Percentiles rank a stretch among this genome's conserved stretches.
Evolutionary conservation across 148 eudicot genomes (phyloP).

Genomic region (Camellia granthamiana): DNA sequence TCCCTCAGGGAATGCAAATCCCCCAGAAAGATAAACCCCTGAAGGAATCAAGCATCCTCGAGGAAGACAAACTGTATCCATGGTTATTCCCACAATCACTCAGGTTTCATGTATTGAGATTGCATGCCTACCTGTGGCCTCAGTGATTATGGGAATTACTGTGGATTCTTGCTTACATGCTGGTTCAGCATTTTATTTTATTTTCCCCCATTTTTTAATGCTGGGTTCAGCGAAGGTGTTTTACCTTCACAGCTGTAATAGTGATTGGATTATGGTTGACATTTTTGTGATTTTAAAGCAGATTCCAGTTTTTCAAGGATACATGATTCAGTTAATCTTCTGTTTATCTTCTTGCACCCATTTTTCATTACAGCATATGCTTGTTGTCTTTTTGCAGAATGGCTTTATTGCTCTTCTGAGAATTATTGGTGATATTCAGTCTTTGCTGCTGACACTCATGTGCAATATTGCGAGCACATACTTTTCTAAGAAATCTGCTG

Average conservation of each 20-base stretch:
- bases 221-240: background rate
- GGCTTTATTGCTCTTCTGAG: conserved; percentile 35
- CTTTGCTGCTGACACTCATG: conserved; percentile 67
- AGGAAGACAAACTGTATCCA: too few relatives aligned
- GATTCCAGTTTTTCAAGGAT: background rate
- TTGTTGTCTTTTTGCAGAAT: conserved; percentile 47
- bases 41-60: too few relatives aligned
- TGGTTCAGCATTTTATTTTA: background rate
- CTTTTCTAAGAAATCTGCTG: conserved; percentile 61
- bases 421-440: conserved; percentile 66
- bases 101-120: background rate
- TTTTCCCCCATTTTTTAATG: background rate
- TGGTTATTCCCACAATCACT: too few relatives aligned
- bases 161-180: background rate
- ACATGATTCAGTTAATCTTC: background rate
- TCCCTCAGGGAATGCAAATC: too few relatives aligned
- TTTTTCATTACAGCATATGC: conserved; percentile 20
- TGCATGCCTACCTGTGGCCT: background rate
- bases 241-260: background rate
- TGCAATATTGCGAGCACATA: conserved; percentile 58
- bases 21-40: too few relatives aligned
- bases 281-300: background rate
- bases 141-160: background rate
- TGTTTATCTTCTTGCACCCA: background rate
- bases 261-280: background rate